phyloP scores from a whole-genome alignment of 2,329 filamentous ascomycete genomes.

The Penicillium sp. region DNA sequence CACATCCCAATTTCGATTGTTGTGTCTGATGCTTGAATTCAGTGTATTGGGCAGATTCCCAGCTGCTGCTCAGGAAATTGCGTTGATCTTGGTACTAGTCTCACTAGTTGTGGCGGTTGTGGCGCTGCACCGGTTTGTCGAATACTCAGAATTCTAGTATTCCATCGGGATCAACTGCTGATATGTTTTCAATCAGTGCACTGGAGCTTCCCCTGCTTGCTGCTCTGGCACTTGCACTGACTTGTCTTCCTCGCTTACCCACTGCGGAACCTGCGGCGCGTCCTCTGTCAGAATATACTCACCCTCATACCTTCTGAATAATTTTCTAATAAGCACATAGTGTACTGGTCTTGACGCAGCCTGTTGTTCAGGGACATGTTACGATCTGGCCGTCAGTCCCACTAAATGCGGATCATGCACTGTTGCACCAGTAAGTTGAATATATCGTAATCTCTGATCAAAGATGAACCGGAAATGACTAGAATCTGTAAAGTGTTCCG shows the following conservation, averaged over 20 bases:
- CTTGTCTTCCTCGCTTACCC: constrained; percentile 5
- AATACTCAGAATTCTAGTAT: neutral
- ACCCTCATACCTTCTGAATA: too few species aligned
- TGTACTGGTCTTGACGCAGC: too few species aligned
- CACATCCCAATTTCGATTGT: neutral
- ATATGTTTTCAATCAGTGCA: constrained; percentile 4
- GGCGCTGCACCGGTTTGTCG: constrained; percentile 3
- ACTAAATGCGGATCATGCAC: too few species aligned
- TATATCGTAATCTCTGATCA: too few species aligned
- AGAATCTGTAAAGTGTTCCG: too few species aligned
- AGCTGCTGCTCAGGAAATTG: constrained; percentile 14
- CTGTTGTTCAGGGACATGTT: too few species aligned
- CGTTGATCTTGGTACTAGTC: constrained; percentile 2
- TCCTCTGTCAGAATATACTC: too few species aligned
- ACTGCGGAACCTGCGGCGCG: neutral
- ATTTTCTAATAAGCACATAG: too few species aligned
- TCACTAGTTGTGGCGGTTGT: constrained; percentile 7
- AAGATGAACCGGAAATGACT: too few species aligned
- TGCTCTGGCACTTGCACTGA: constrained; percentile 14
- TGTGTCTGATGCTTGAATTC: neutral
- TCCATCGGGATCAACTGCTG: neutral
- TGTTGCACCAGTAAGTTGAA: too few species aligned
- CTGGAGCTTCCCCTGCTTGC: constrained; percentile 11
- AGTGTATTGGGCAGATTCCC: constrained; percentile 11
- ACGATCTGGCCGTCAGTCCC: too few species aligned